Conservation (phyloP, 2,329 filamentous ascomycete species). For the Exophiala xenobiotica region DNA sequence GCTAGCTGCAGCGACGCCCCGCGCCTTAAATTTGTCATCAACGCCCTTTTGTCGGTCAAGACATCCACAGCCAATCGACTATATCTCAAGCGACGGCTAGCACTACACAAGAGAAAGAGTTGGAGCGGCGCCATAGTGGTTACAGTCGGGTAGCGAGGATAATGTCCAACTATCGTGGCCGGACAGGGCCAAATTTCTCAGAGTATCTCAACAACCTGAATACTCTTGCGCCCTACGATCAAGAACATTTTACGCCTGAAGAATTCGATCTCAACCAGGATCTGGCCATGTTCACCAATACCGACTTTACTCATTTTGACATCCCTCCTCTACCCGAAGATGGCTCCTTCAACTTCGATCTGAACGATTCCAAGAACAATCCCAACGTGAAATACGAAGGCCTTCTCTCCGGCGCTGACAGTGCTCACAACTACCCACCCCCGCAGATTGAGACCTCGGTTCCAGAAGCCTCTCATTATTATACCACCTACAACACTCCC, state of each 20-base stretch:
- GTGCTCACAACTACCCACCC: conserved; percentile 17
- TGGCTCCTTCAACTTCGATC: conserved; percentile 28
- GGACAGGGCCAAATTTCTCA: conserved; percentile 79
- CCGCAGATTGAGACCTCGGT: conserved; percentile 21
- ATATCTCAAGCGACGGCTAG: background rate
- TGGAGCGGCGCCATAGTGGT: background rate
- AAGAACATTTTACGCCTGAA: conserved; percentile 58
- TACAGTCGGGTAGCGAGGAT: conserved; percentile 1
- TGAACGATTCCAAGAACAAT: conserved; percentile 25
- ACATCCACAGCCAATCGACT: background rate
- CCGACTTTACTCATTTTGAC: conserved; percentile 79
- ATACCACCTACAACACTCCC: conserved; percentile 29
- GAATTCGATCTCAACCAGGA: conserved; percentile 67
- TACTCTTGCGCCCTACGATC: conserved; percentile 63
- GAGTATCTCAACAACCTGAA: conserved; percentile 87
- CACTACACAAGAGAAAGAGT: background rate
- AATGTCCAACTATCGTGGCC: conserved; percentile 74
- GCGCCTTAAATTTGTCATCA: conserved; percentile 12
- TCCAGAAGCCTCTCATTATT: conserved; percentile 22
- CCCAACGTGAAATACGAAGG: conserved; percentile 30
- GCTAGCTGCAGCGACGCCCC: background rate
- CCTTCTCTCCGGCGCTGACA: conserved; percentile 20
- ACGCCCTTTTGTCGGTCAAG: conserved; percentile 6
- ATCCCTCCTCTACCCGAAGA: conserved; percentile 33
- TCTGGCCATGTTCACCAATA: conserved; percentile 76